Base-by-base conservation (phyloP, 2,329 filamentous ascomycete genomes). In the Nigrospora osmanthi region DNA sequence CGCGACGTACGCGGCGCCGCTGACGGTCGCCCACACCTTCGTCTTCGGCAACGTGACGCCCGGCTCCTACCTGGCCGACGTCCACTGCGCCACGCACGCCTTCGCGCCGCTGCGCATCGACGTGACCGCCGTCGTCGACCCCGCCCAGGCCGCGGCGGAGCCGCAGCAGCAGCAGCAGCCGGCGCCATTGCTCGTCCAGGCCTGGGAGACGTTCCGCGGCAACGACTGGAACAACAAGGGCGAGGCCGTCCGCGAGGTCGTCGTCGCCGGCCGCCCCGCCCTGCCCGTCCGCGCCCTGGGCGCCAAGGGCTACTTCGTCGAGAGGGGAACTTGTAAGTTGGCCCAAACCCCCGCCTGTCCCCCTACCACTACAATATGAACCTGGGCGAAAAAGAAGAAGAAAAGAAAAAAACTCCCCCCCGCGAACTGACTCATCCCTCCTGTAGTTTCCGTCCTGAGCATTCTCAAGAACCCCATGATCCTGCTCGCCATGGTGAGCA, bases 391-490 rank as follows among this genome's bases (percentile, higher is more conserved):
- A 35, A n/a, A n/a, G n/a, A n/a, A n/a, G n/a, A n/a, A n/a, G n/a
- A n/a, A n/a, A n/a, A n/a, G n/a, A n/a, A n/a, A n/a, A n/a, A n/a
- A n/a, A n/a, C 19, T 7, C 7, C 4, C 19, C 19, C 10, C 23
- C 23, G 7, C 23, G 23, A 28, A 28, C 23, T 6, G 37, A 14
- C 19, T 4, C 19, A 4, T 7, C 23, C 23, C 9, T 28, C 23
- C 48, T n/a, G 4, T 13, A 89, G 85, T 91, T 68, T 88, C 83
- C 15, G 75, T 90, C n/a, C 59, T 96, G 46, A 80, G 78, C 47
- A 82, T 96, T 45, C 73, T 96, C 57, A 93, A 93, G 72, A 95
- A 88, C 61, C 93, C 93, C 4, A 97, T 97, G 89, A 96, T 97
- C 52, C 76, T 98, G 49, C 85, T 98, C 72, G 89, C 85, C 5